These are phyloP conservation scores for Colletotrichum lentis DNA, from an alignment of 2,329 filamentous ascomycete species.

Conservation along the genomic window DNA sequence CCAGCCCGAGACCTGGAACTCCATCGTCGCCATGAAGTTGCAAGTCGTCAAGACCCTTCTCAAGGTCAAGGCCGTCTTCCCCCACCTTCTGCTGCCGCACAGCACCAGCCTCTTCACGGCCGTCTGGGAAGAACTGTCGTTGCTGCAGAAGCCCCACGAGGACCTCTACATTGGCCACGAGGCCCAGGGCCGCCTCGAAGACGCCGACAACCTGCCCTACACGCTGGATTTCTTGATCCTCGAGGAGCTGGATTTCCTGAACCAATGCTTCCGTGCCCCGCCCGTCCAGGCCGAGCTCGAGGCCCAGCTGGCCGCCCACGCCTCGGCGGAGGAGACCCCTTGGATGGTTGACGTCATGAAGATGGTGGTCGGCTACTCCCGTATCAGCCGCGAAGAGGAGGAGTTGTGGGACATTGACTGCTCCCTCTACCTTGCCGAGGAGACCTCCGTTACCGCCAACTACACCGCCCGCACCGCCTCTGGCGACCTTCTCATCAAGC, in stretches of 20 bases:
- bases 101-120: slow-evolving; percentile 84
- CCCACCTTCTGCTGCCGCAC: slow-evolving; percentile 81
- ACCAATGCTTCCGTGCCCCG: slow-evolving; percentile 86
- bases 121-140: slow-evolving; percentile 86
- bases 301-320: slow-evolving; percentile 72
- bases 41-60: slow-evolving; percentile 94
- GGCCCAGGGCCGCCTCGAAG: slow-evolving; percentile 86
- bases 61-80: slow-evolving; percentile 84
- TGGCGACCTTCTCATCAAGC: slow-evolving; percentile 89
- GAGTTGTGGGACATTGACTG: slow-evolving; percentile 96
- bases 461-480: slow-evolving; percentile 94
- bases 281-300: slow-evolving; percentile 91
- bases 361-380: slow-evolving; percentile 83
- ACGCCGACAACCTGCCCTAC: slow-evolving; percentile 90
- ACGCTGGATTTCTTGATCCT: slow-evolving; percentile 92
- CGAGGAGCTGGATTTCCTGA: slow-evolving; percentile 94
- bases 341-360: slow-evolving; percentile 92
- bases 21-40: slow-evolving; percentile 84
- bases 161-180: slow-evolving; percentile 87
- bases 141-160: slow-evolving; percentile 76
- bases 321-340: slow-evolving; percentile 68
- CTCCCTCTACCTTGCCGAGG: slow-evolving; percentile 93
- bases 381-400: slow-evolving; percentile 92
- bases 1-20: slow-evolving; percentile 78
- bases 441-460: slow-evolving; percentile 92